Conservation (phyloP, 371 early-diverging fungal species). For the Mortierella sp. region DNA sequence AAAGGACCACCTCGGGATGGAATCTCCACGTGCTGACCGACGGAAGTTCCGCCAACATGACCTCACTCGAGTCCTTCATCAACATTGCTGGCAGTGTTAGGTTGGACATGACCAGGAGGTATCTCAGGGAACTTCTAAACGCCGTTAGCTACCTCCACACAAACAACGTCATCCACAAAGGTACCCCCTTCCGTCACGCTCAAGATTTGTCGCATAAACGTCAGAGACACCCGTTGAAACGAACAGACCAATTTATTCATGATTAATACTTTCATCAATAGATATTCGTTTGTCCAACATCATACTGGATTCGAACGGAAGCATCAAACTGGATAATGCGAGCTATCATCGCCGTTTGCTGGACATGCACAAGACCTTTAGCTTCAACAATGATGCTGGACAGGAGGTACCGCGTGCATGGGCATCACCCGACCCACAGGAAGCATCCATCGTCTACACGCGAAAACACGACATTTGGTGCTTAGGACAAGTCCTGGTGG, state of each 20-base stretch:
- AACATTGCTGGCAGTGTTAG: conserved; percentile 52
- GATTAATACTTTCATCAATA: conserved; percentile 9
- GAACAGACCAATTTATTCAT: not conserved
- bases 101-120: conserved; percentile 65
- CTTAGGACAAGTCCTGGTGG: conserved; percentile 76
- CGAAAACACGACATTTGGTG: conserved; percentile 87
- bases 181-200: conserved; percentile 36
- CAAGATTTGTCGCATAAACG: not conserved
- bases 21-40: conserved; percentile 70
- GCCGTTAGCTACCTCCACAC: conserved; percentile 70
- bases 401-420: conserved; percentile 52
- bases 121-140: conserved; percentile 71
- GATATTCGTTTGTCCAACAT: conserved; percentile 62
- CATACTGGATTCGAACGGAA: conserved; percentile 59
- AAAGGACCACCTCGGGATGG: conserved; percentile 66
- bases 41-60: conserved; percentile 61
- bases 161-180: conserved; percentile 73
- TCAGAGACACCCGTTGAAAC: not conserved
- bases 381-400: conserved; percentile 36
- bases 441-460: conserved; percentile 43
- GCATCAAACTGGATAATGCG: conserved; percentile 57
- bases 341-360: conserved; percentile 63
- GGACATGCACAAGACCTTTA: conserved; percentile 59
- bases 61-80: conserved; percentile 64
- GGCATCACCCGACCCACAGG: conserved; percentile 52